phyloP scores from a whole-genome alignment of 2,329 filamentous ascomycete genomes.

The Diaporthe citrichinensis region DNA sequence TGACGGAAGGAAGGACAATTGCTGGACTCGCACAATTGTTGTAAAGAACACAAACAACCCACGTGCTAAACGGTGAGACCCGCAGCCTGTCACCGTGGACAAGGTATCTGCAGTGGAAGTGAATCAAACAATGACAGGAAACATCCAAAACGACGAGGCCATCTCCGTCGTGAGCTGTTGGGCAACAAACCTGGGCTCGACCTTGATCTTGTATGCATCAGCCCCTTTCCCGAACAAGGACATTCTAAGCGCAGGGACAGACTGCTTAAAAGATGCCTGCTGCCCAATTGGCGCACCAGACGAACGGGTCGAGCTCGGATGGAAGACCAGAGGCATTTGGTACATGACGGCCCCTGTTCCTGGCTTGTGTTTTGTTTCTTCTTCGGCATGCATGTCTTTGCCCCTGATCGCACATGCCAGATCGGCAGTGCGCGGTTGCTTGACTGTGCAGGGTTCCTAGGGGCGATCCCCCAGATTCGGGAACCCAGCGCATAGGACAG shows the following conservation, averaged over 20 bases:
- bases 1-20: neutral
- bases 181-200: neutral
- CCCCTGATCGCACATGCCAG: conserved; percentile 30
- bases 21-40: neutral
- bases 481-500: neutral
- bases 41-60: conserved; percentile 5
- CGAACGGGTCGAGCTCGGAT: neutral
- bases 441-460: conserved; percentile 33
- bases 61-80: conserved; percentile 18
- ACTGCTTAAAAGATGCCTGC: conserved; percentile 6
- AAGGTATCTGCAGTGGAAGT: neutral
- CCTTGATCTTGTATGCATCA: conserved; percentile 4
- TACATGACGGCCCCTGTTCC: conserved; percentile 22
- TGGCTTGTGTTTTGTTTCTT: conserved; percentile 37
- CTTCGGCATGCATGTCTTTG: conserved; percentile 26
- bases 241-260: conserved; percentile 12
- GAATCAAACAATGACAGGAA: neutral
- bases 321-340: neutral
- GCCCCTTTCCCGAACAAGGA: neutral
- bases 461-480: conserved; percentile 23
- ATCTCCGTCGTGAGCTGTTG: neutral
- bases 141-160: neutral
- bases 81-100: neutral
- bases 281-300: conserved; percentile 16
- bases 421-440: conserved; percentile 31